Evolutionary conservation across 495 filamentous ascomycete species (phyloP).

Genomic region (Penicillium desertorum): DNA sequence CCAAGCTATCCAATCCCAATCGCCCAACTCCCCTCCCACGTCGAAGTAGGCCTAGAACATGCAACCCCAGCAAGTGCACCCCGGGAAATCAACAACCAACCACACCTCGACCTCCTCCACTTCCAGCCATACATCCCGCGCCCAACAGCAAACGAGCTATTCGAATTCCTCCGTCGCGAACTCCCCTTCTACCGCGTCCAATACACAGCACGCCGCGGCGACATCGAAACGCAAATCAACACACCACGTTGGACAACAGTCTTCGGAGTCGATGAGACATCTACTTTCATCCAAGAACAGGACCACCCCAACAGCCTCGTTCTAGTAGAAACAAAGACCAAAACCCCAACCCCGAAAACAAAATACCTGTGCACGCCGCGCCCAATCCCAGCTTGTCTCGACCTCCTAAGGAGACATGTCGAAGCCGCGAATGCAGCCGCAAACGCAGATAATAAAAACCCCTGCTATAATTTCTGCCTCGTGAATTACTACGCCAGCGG

Average conservation of each 20-base stretch:
- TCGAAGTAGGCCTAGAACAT: constrained; percentile 37
- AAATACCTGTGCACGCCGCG: constrained; percentile 60
- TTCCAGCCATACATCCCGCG: constrained; percentile 64
- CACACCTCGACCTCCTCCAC: constrained; percentile 65
- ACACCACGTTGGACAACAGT: constrained; percentile 72
- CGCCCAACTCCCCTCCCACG: constrained; percentile 49
- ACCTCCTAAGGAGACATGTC: constrained; percentile 52
- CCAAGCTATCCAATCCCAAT: constrained; percentile 64
- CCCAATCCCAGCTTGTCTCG: constrained; percentile 66
- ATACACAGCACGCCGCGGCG: constrained; percentile 63
- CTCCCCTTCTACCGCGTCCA: constrained; percentile 72
- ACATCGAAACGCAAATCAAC: constrained; percentile 56
- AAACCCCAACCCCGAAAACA: constrained; percentile 37
- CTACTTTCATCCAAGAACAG: constrained; percentile 28
- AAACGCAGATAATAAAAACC: constrained; percentile 28
- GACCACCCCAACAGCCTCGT: constrained; percentile 27
- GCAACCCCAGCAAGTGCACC: constrained; percentile 22
- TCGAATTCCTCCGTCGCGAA: constrained; percentile 60
- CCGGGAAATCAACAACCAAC: constrained; percentile 54
- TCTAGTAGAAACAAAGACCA: constrained; percentile 34
- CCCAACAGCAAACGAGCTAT: constrained; percentile 54
- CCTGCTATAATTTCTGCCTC: constrained; percentile 66
- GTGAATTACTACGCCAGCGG: constrained; percentile 76
- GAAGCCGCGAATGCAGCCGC: constrained; percentile 50
- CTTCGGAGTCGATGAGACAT: constrained; percentile 67